phyloP scores from a whole-genome alignment of 2,329 filamentous ascomycete genomes.

The Stagonosporopsis chrysanthemi region DNA sequence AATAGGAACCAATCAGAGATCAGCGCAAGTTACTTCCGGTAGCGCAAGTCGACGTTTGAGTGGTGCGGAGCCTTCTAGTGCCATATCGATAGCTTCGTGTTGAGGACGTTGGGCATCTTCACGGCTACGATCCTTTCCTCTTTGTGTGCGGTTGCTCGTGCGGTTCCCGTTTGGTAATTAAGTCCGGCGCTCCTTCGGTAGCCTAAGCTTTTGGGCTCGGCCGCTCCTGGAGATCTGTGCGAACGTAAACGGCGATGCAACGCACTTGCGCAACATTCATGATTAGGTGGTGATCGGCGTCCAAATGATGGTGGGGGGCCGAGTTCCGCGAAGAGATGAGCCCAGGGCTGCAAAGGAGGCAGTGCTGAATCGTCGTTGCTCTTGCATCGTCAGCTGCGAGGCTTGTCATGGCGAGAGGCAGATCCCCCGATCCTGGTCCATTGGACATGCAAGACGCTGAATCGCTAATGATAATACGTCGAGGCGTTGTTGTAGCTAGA shows the following conservation, averaged over 20 bases:
- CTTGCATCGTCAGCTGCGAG: slow-evolving; percentile 3
- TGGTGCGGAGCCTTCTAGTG: background rate
- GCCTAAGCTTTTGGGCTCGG: slow-evolving; percentile 18
- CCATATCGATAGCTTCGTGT: background rate
- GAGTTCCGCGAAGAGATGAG: slow-evolving; percentile 1
- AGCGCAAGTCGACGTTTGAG: background rate
- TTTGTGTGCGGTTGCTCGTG: slow-evolving; percentile 7
- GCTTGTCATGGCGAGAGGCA: slow-evolving; percentile 12
- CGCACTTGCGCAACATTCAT: background rate
- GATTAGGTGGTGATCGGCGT: slow-evolving; percentile 5
- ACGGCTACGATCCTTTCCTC: slow-evolving; percentile 8
- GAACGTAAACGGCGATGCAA: slow-evolving; percentile 4
- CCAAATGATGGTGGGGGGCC: background rate
- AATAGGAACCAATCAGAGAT: slow-evolving; percentile 1
- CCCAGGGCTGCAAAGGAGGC: slow-evolving; percentile 9
- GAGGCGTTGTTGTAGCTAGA: slow-evolving; percentile 3
- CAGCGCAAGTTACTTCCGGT: slow-evolving; percentile 11
- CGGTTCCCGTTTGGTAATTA: slow-evolving; percentile 12
- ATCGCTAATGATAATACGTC: slow-evolving; percentile 11
- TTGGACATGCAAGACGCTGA: slow-evolving; percentile 18
- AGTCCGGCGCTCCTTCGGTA: slow-evolving; percentile 17
- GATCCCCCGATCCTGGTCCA: slow-evolving; percentile 18
- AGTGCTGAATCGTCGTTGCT: slow-evolving; percentile 14
- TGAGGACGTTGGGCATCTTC: slow-evolving; percentile 10
- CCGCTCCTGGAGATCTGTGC: slow-evolving; percentile 13